Base-by-base conservation (phyloP, 805 yeast genomes). In the Brettanomyces custersianus region DNA sequence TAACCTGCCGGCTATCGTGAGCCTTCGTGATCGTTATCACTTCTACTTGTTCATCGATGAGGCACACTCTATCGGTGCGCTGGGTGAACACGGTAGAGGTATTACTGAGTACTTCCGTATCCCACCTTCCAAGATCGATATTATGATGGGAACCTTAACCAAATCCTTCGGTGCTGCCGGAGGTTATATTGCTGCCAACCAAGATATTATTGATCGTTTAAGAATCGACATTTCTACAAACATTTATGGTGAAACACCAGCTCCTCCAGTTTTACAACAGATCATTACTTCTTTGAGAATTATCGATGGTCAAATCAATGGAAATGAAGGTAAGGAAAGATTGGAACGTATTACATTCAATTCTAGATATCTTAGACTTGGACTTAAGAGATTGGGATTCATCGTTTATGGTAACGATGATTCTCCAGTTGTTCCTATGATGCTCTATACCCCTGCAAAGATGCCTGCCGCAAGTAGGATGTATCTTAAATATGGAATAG, bases 151-250 rank as follows among this genome's bases (percentile, higher is more conserved):
- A 34, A 92, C 99, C 6, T 73, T 92, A 39, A 94, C 98, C 35
- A 92, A 92, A 62, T 85, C 96, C 2, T 92, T 92, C 58, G 98
- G 99, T 56, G 97, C 98, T 13, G 86, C 97, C 29, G 99, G 99
- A 53, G 99, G 98, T 32, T 92, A 92, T 56, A 65, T 92, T 44
- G 90, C 95, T n/a, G 94, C 81, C 31, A 68, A 68, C 43, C 70
- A 76, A 51, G 62, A 59, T 33, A 61, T 85, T 22, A 80, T 90
- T 34, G 88, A 86, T 49, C 72, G 79, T 49, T 64, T 92, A 42
- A 75, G 88, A 60, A 48, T 82, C 28, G 79, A 75, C 48, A 74
- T 84, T 49, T 69, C 85, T 45, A 80, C 88, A 21, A 74, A 78
- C 44, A 68, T 65, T 30, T 84, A 87, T 53, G 78, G 92, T 29